These are phyloP conservation scores for Leccinum uliginosum DNA, from an alignment of 768 basidiomycete species.

Conservation along the genomic window DNA sequence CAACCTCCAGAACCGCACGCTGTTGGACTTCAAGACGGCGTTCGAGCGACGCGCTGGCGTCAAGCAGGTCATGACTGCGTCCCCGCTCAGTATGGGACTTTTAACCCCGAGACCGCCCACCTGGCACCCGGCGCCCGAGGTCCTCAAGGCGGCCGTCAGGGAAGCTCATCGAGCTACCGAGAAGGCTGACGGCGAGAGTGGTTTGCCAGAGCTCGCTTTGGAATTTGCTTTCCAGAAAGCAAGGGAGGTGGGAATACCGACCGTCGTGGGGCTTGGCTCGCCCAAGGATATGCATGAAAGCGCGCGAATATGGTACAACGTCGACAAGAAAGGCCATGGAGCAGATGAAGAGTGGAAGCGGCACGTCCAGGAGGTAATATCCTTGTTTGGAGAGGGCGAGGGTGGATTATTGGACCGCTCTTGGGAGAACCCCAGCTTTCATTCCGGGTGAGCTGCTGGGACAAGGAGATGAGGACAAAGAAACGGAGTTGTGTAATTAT, in stretches of 20 bases:
- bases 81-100: conserved; percentile 83
- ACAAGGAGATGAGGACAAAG: neutral
- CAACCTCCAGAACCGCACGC: conserved; percentile 65
- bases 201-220: conserved; percentile 61
- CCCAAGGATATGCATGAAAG: conserved; percentile 71
- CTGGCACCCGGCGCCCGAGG: conserved; percentile 76
- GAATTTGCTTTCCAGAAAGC: conserved; percentile 62
- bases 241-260: conserved; percentile 45
- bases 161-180: conserved; percentile 32
- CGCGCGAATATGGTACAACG: conserved; percentile 61
- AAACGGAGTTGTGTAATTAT: conserved; percentile 16
- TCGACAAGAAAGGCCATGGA: conserved; percentile 36
- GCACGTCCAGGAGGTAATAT: conserved; percentile 32
- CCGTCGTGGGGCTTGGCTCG: conserved; percentile 71
- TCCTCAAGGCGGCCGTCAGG: conserved; percentile 40
- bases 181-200: conserved; percentile 37
- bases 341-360: conserved; percentile 42
- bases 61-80: conserved; percentile 67
- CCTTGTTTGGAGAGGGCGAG: conserved; percentile 41
- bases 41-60: conserved; percentile 63
- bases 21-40: conserved; percentile 50
- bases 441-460: conserved; percentile 3
- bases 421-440: conserved; percentile 57
- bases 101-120: conserved; percentile 51
- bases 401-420: conserved; percentile 57